Evolutionary conservation across 768 basidiomycete genomes (phyloP).

Genomic region (Leccinum rimulosum): DNA sequence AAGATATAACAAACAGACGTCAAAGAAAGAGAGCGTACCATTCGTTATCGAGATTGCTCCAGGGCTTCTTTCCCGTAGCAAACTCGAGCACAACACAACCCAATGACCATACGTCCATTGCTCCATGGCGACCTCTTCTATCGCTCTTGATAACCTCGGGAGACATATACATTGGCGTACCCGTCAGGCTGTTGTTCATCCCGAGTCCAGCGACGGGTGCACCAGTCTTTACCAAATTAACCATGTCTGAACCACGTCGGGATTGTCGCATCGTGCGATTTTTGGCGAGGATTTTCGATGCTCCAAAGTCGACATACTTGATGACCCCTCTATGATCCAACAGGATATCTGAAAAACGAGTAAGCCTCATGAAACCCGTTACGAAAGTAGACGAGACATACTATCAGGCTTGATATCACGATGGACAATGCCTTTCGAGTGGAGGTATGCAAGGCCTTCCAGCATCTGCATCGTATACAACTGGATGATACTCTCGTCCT

Average conservation of each 20-base stretch:
- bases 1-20: neutral
- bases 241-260: conserved; percentile 53
- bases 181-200: conserved; percentile 85
- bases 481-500: conserved; percentile 94
- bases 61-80: conserved; percentile 95
- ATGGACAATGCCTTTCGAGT: conserved; percentile 89
- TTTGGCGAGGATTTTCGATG: conserved; percentile 92
- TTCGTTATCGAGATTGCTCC: conserved; percentile 99
- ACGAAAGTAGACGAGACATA: conserved; percentile 41
- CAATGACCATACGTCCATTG: conserved; percentile 98
- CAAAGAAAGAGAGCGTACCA: conserved; percentile 54
- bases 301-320: conserved; percentile 97
- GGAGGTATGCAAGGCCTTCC: conserved; percentile 90
- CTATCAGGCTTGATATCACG: conserved; percentile 99
- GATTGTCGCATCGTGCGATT: conserved; percentile 78
- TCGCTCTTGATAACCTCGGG: conserved; percentile 98
- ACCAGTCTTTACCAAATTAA: conserved; percentile 33
- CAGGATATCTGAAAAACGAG: conserved; percentile 72
- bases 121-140: conserved; percentile 80
- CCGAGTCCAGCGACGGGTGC: conserved; percentile 40
- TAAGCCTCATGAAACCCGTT: conserved; percentile 9
- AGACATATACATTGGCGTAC: conserved; percentile 99
- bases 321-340: conserved; percentile 87
- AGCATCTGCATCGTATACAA: conserved; percentile 97
- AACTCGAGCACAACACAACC: conserved; percentile 98